phyloP scores from a whole-genome alignment of 164 flowering plant species.

The Sedum album region DNA sequence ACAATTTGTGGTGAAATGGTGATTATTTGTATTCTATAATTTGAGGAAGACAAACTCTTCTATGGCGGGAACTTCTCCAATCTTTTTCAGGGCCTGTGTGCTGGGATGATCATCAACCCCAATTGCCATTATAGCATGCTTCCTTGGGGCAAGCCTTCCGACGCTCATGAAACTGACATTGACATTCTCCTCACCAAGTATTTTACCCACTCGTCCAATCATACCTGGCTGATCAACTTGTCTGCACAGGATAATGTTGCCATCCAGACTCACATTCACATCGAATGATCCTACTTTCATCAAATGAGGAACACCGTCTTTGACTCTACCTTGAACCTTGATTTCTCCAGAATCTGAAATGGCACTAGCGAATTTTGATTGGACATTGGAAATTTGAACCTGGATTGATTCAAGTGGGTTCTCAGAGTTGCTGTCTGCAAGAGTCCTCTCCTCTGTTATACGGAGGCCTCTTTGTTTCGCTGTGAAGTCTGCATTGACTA shows the following conservation, averaged over 20 bases:
- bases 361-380: slow-evolving; percentile 81
- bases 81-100: slow-evolving; percentile 44
- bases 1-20: not conserved
- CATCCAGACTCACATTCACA: slow-evolving; percentile 85
- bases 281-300: slow-evolving; percentile 85
- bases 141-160: slow-evolving; percentile 71
- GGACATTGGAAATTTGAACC: slow-evolving; percentile 77
- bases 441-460: slow-evolving; percentile 59
- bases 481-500: slow-evolving; percentile 87
- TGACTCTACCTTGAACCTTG: slow-evolving; percentile 71
- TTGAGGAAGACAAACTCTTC: slow-evolving; percentile 81
- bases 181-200: slow-evolving; percentile 67
- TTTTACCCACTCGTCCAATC: slow-evolving; percentile 74
- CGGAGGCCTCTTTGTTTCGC: slow-evolving; percentile 83
- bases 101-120: slow-evolving; percentile 76
- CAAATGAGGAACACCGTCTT: slow-evolving; percentile 75
- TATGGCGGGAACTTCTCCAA: slow-evolving; percentile 66
- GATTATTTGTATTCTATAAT: slow-evolving; percentile 20
- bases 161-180: slow-evolving; percentile 87
- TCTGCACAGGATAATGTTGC: slow-evolving; percentile 76
- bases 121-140: slow-evolving; percentile 82
- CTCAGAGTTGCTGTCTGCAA: slow-evolving; percentile 76
- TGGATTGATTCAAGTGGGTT: slow-evolving; percentile 67
- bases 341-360: slow-evolving; percentile 79
- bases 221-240: slow-evolving; percentile 94